phyloP scores from a whole-genome alignment of 2,329 filamentous ascomycete genomes.

The Aciculosporium take region DNA sequence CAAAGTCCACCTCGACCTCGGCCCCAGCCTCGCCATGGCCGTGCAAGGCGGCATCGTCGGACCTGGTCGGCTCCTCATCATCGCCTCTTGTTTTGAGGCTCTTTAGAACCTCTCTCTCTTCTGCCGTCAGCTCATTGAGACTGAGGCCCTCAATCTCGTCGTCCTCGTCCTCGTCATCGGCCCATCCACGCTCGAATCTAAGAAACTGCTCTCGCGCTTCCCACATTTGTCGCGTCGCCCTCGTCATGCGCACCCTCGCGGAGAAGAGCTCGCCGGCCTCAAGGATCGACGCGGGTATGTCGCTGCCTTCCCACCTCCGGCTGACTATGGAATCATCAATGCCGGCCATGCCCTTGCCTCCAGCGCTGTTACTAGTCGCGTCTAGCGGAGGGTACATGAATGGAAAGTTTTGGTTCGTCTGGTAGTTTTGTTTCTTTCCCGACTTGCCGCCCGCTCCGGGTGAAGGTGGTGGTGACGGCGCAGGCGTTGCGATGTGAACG shows the following conservation, averaged over 20 bases:
- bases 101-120: conserved; percentile 27
- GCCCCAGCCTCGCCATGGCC: conserved; percentile 12
- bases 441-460: conserved; percentile 77
- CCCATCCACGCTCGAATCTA: conserved; percentile 85
- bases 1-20: conserved; percentile 22
- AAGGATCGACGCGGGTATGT: conserved; percentile 85
- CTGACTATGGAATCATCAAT: conserved; percentile 69
- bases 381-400: conserved; percentile 94
- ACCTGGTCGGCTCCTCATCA: conserved; percentile 12
- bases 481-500: conserved; percentile 96
- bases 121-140: conserved; percentile 27
- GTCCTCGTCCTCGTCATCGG: conserved; percentile 31
- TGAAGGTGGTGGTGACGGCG: conserved; percentile 87
- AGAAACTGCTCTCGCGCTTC: conserved; percentile 84
- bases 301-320: conserved; percentile 81
- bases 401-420: conserved; percentile 96
- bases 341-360: conserved; percentile 74
- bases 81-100: conserved; percentile 25
- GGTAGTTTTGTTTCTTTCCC: conserved; percentile 97
- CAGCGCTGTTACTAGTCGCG: conserved; percentile 73
- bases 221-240: conserved; percentile 87
- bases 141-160: conserved; percentile 34
- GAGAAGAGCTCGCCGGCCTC: conserved; percentile 91
- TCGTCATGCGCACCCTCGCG: conserved; percentile 75
- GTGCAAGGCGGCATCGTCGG: not conserved